Percentiles rank a stretch among this genome's conserved stretches.
Evolutionary conservation across 164 flowering plant species (phyloP).

Genomic region (Echeveria elegans): DNA sequence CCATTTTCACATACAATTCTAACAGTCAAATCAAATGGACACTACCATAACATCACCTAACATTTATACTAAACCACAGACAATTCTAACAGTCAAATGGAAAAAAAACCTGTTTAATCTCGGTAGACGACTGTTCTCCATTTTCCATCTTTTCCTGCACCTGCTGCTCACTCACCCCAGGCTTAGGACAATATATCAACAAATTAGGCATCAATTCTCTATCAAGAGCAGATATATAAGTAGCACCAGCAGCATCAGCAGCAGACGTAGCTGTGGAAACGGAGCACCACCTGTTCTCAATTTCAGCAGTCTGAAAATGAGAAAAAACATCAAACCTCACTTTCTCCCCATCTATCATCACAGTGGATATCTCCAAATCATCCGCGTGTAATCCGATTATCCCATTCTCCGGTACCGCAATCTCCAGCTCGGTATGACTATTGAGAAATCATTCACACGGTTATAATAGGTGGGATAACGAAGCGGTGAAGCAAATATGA

Average conservation of each 20-base stretch:
- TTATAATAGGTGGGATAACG: background rate
- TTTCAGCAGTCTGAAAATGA: conserved; percentile 42
- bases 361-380: conserved; percentile 63
- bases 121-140: conserved; percentile 30
- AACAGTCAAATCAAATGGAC: background rate
- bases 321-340: conserved; percentile 66
- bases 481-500: background rate
- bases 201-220: conserved; percentile 70
- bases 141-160: conserved; percentile 26
- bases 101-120: conserved; percentile 41
- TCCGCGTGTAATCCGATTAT: conserved; percentile 82
- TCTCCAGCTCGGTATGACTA: conserved; percentile 72
- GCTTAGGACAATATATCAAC: conserved; percentile 48
- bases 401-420: conserved; percentile 77
- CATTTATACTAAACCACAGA: background rate
- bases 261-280: conserved; percentile 60
- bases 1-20: background rate
- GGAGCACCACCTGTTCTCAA: conserved; percentile 56
- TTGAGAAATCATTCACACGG: background rate
- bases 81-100: background rate
- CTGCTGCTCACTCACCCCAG: conserved; percentile 24
- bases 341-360: conserved; percentile 76
- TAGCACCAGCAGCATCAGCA: conserved; percentile 72
- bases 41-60: conserved; percentile 12
- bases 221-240: conserved; percentile 57